These are phyloP conservation scores for Hydnomerulius pinastri DNA, from an alignment of 768 basidiomycete species.

Conservation along the genomic window DNA sequence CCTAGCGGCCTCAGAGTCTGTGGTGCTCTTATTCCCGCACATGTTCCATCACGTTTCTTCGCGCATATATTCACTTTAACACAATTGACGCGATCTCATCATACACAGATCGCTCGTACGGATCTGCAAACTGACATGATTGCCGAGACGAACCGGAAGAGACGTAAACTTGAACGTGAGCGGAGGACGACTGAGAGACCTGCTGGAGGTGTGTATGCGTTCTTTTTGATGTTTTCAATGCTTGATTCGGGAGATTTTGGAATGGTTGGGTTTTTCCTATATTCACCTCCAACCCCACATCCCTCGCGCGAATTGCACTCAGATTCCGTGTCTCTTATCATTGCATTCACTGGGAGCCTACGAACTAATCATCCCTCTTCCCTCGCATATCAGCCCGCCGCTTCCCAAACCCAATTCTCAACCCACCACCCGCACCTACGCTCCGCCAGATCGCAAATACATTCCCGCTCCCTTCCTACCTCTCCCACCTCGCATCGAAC, in stretches of 20 bases:
- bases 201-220: slow-evolving; percentile 57
- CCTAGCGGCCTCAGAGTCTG: not conserved
- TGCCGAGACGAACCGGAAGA: slow-evolving; percentile 85
- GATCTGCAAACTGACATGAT: slow-evolving; percentile 86
- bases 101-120: slow-evolving; percentile 65
- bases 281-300: too few relatives aligned
- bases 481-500: slow-evolving; percentile 22
- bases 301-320: too few relatives aligned
- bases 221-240: slow-evolving; percentile 1
- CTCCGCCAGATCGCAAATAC: slow-evolving; percentile 68
- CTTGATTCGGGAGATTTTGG: not conserved
- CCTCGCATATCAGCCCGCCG: slow-evolving; percentile 48
- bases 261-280: too few relatives aligned
- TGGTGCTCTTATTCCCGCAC: not conserved
- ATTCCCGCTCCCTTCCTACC: slow-evolving; percentile 46
- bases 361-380: too few relatives aligned
- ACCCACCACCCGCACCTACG: slow-evolving; percentile 57
- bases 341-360: not conserved
- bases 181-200: slow-evolving; percentile 78
- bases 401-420: slow-evolving; percentile 55
- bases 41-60: not conserved
- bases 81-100: slow-evolving; percentile 4
- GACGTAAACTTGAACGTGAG: slow-evolving; percentile 83
- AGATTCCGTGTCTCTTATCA: too few relatives aligned
- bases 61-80: not conserved